Base-by-base conservation (phyloP, 345 rosid species). In the Brassica nigra region DNA sequence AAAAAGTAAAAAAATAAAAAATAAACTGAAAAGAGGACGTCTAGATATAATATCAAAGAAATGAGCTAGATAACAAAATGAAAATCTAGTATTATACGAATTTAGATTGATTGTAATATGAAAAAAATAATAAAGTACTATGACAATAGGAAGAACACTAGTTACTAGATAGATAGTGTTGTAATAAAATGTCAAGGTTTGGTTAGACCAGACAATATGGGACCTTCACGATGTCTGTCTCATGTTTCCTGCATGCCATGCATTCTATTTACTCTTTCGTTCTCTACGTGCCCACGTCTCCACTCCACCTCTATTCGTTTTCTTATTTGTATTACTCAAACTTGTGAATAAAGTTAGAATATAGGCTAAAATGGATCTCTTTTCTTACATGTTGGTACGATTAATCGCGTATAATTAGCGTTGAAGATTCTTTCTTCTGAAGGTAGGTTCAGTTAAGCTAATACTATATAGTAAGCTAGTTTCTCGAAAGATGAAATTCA, bases 241-340 rank as follows among this genome's bases (percentile, higher is more conserved):
- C 84, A 66, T 81, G 84, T 81, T 81, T 81, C 84, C 77, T 81
- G 74, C 80, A 81, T 81, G 84, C 59, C 77, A 76, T 81, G 80
- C 84, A 81, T 65, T 75, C 55, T 65, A 63, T 80, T 64, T 80
- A 80, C 76, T 80, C 73, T 73, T 33, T 33, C 34, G 20, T 78
- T 72, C 77, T 79, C 73, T 76, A 70, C 76, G 64, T 80, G 76
- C 44, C 83, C 80, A 80, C 83, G 73, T 76, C 80, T 70, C 79
- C 67, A 12, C 80, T 70, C 79, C 67, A 12, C 4, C 47, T 80
- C 65, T 23, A 30, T 37, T 75, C 15, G 44, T 81, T 57, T 57
- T 71, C 57, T 57, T 65, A 58, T 57, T 14, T 42, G 12, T 76
- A 58, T 58, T 11, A 29, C 52, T 76, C 76, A 36, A 78, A 30